Evolutionary conservation across 2,329 filamentous ascomycete genomes (phyloP), one percentile per base, ranked within the genome.

Genomic region (Nakataea oryzae): DNA sequence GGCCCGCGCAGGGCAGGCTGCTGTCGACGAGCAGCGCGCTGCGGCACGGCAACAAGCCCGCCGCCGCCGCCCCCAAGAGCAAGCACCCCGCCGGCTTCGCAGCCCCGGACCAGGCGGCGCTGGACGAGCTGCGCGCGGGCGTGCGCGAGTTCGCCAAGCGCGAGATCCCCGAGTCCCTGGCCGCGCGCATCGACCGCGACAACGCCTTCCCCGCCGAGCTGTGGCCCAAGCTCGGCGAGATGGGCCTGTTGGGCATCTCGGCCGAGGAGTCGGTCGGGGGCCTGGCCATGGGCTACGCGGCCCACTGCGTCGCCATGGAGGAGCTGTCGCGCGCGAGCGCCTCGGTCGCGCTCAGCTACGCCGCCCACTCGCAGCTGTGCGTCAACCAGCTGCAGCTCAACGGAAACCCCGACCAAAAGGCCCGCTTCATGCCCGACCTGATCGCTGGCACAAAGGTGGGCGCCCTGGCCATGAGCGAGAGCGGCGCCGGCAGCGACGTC

Each of bases 381-480:
- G 89, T 97, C 64, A 99, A 99, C 75, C 95, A 99, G 77, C 79
- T 99, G 59, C 91, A 93, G 76, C 81, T 99, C 69, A 96, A 99
- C 72, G 95, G 91, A 57, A 87, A 81, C 3, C 71, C 81, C 0
- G 87, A 86, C 65, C 95, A 97, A 75, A 97, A 97, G 76, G 75
- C 80, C 63, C 85, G 86, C 67, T 93, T 88, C 74, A 82, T 99
- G 2, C 92, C 93, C 0, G 89, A 84, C 0, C 77, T 99, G 56
- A 87, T 97, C 64, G 86, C 88, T 0, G 93, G 93, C 11, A 86
- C 88, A 54, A 87, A 85, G 64, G 81, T 99, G 59, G 95, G 93
- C 58, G 93, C 91, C 1, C 79, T 99, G 70, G 93, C 93, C 62
- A 99, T 99, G 95, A 93, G 88, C 29, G 93, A 99, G 76, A 89